Percentiles rank a stretch among this genome's conserved stretches.
Conservation (phyloP, 352 stramenopile genomes). For the Nothophytophthora sp. region DNA sequence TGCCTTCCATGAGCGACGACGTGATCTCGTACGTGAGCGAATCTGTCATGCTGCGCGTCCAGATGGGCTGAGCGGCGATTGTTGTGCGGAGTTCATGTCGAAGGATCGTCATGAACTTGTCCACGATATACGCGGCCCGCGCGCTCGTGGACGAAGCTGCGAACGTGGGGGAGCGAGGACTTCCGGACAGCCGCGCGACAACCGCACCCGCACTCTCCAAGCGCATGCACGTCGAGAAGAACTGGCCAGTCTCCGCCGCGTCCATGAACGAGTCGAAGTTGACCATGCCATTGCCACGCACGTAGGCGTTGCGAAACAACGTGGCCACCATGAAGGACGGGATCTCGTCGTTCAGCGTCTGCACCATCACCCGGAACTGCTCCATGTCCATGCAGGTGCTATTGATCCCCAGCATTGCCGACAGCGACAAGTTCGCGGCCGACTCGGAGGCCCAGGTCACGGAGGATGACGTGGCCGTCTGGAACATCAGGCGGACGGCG, state of each 20-base stretch:
- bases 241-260: slow-evolving; percentile 76
- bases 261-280: slow-evolving; percentile 91
- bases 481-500: slow-evolving; percentile 93
- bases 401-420: slow-evolving; percentile 17
- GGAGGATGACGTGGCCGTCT: slow-evolving; percentile 68
- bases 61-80: slow-evolving; percentile 48
- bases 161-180: slow-evolving; percentile 19
- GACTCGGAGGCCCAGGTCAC: slow-evolving; percentile 12
- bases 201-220: slow-evolving; percentile 61
- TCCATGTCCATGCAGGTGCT: slow-evolving; percentile 88
- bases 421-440: slow-evolving; percentile 20
- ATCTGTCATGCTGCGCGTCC: slow-evolving; percentile 57
- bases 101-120: slow-evolving; percentile 58
- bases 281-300: slow-evolving; percentile 69
- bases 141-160: slow-evolving; percentile 45
- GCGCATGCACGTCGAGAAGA: slow-evolving; percentile 88
- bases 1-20: slow-evolving; percentile 42
- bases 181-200: slow-evolving; percentile 35
- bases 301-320: slow-evolving; percentile 69
- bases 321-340: slow-evolving; percentile 59
- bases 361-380: slow-evolving; percentile 89
- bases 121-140: slow-evolving; percentile 45
- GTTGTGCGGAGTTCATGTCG: slow-evolving; percentile 38
- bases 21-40: slow-evolving; percentile 55
- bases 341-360: slow-evolving; percentile 79